Base-by-base conservation (phyloP, 1,139 yeast species). In the Protomyces inouyei region DNA sequence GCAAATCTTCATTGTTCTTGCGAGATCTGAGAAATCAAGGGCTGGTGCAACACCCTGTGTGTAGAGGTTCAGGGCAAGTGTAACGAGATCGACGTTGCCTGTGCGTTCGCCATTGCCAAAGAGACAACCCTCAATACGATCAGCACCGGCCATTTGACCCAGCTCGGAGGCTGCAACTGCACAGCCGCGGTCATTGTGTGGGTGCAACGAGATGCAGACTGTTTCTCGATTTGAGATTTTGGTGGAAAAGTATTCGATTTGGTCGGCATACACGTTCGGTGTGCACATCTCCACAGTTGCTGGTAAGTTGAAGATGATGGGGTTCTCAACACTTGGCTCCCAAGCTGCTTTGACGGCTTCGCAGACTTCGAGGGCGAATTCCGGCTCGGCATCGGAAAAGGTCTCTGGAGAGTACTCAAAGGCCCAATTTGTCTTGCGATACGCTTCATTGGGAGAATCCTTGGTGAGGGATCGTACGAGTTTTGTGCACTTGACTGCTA, bases 21-120 rank as follows among this genome's bases (percentile, higher is more conserved):
- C 83, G 69, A 93, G 81, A 73, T 93, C 95, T 40, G 95, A 85
- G 72, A 92, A 89, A 77, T 93, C 98, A 71, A 93, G 79, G 38
- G 86, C 79, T 67, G 98, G 98, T 40, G 87, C 75, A 53, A 91
- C 84, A 69, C 98, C 98, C 77, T 93, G 97, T 48, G 98, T 93
- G 79, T 91, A 92, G 80, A 93, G 79, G 77, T 93, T 93, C 70
- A 93, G 81, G 2, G 96, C 98, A 68, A 93, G 82, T 14, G 97
- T 92, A 64, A 92, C 96, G 66, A 93, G 80, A 76, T 93, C 98
- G 69, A 93, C 98, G 75, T 93, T 93, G 75, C 98, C 98, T 36
- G 98, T 93, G 78, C 98, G 86, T 81, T 93, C 98, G 75, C 98
- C 98, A 76, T 92, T 93, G 70, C 98, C 98, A 73, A 93, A 93